Evolutionary conservation across 1,284 basidiomycete genomes (phyloP).

Genomic region (Ceratobasidium sp.): DNA sequence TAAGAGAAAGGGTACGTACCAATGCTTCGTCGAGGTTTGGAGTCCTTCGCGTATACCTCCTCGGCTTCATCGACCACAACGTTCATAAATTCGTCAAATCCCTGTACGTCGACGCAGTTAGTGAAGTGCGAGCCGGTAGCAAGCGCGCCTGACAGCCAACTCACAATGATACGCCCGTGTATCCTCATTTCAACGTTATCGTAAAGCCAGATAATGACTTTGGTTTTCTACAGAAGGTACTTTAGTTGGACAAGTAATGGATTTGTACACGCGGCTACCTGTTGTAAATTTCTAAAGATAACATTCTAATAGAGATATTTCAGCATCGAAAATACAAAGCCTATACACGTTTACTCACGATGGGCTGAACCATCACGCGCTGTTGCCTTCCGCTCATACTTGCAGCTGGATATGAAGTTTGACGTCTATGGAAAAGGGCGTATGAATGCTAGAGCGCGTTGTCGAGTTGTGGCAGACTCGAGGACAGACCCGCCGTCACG

Average conservation of each 20-base stretch:
- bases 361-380: slow-evolving; percentile 97
- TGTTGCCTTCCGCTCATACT: slow-evolving; percentile 93
- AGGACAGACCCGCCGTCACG: slow-evolving; percentile 27
- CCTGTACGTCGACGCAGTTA: slow-evolving; percentile 67
- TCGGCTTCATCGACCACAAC: slow-evolving; percentile 95
- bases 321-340: neutral
- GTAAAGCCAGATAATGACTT: slow-evolving; percentile 96
- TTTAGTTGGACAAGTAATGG: neutral
- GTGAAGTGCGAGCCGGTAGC: slow-evolving; percentile 41
- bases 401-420: slow-evolving; percentile 47
- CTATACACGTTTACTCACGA: slow-evolving; percentile 71
- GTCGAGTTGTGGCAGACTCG: slow-evolving; percentile 23
- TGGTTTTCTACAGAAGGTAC: slow-evolving; percentile 72
- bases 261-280: slow-evolving; percentile 43
- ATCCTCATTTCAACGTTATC: slow-evolving; percentile 98
- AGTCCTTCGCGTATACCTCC: slow-evolving; percentile 92
- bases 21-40: slow-evolving; percentile 84
- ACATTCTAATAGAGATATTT: slow-evolving; percentile 80
- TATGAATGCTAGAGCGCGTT: slow-evolving; percentile 6
- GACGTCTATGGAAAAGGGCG: neutral
- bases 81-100: slow-evolving; percentile 99
- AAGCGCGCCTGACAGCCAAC: slow-evolving; percentile 58
- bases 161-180: slow-evolving; percentile 95
- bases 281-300: slow-evolving; percentile 98
- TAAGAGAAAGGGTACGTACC: slow-evolving; percentile 65